Percentiles rank a stretch among this genome's conserved stretches.
These are phyloP conservation scores for Suillus discolor DNA, from an alignment of 768 basidiomycete species.

Conservation along the genomic window DNA sequence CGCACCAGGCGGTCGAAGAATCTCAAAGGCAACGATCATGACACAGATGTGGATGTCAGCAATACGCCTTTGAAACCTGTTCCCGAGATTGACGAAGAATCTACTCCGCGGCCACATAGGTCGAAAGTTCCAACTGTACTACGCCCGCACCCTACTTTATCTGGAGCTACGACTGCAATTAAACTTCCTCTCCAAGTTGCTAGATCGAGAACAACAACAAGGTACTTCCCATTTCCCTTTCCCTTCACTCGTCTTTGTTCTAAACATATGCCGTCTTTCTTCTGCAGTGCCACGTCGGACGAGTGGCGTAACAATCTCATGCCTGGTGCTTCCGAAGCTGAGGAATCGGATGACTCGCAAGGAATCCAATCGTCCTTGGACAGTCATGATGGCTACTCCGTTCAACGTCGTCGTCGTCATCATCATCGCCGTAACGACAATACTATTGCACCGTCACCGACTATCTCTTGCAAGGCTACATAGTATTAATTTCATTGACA, in stretches of 20 bases:
- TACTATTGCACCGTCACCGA: conserved; percentile 1
- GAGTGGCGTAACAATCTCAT: conserved; percentile 19
- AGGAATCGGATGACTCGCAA: conserved; percentile 26
- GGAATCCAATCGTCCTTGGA: conserved; percentile 3
- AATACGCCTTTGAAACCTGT: not conserved
- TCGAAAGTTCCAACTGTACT: not conserved
- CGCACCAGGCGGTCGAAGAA: not conserved
- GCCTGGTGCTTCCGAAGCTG: conserved; percentile 6
- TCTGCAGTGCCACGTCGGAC: conserved; percentile 9
- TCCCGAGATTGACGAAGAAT: conserved; percentile 18
- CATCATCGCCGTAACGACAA: not conserved
- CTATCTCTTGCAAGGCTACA: not conserved
- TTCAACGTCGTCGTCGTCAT: conserved; percentile 7
- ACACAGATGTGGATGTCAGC: not conserved
- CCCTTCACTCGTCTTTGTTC: not conserved
- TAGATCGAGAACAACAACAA: conserved; percentile 14
- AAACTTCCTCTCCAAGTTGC: conserved; percentile 22
- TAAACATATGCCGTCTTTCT: not conserved
- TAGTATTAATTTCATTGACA: not conserved
- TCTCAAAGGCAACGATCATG: not conserved
- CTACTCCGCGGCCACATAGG: conserved; percentile 27
- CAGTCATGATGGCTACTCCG: conserved; percentile 15
- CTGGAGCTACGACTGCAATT: not conserved
- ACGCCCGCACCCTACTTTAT: not conserved
- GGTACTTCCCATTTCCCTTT: conserved; percentile 16